phyloP scores from a whole-genome alignment of 306 rosid genomes.

The Senna tora region DNA sequence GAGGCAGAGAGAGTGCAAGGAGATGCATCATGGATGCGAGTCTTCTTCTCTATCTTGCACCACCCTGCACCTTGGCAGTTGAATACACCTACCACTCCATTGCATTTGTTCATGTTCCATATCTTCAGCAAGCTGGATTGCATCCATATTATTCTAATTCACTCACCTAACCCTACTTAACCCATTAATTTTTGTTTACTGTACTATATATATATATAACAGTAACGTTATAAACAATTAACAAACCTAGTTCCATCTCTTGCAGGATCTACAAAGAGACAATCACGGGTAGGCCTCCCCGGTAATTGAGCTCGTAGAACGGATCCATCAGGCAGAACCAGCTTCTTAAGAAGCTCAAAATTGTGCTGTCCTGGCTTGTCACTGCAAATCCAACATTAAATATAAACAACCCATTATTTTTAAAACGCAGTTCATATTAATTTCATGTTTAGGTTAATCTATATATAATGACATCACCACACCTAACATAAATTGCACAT shows the following conservation, averaged over 20 bases:
- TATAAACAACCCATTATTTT: too few relatives aligned
- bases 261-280: conserved; percentile 86
- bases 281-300: conserved; percentile 86
- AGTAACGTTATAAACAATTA: too few relatives aligned
- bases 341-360: conserved; percentile 83
- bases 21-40: conserved; percentile 69
- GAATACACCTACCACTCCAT: conserved; percentile 94
- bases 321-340: conserved; percentile 93
- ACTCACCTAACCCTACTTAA: too few relatives aligned
- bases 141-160: too few relatives aligned
- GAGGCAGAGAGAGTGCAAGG: conserved; percentile 70
- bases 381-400: conserved; percentile 43
- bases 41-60: conserved; percentile 84
- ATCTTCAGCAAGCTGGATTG: conserved; percentile 85
- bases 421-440: background rate
- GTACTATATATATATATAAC: too few relatives aligned
- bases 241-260: conserved; percentile 84
- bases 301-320: conserved; percentile 88
- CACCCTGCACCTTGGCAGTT: conserved; percentile 99
- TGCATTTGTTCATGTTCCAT: conserved; percentile 88
- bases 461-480: conserved; percentile 11
- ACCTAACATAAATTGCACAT: conserved; percentile 94
- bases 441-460: background rate
- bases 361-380: conserved; percentile 93
- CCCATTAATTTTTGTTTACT: too few relatives aligned